Evolutionary conservation across 73 alveolate genomes (phyloP).

Genomic region (Tetrahymena borealis): DNA sequence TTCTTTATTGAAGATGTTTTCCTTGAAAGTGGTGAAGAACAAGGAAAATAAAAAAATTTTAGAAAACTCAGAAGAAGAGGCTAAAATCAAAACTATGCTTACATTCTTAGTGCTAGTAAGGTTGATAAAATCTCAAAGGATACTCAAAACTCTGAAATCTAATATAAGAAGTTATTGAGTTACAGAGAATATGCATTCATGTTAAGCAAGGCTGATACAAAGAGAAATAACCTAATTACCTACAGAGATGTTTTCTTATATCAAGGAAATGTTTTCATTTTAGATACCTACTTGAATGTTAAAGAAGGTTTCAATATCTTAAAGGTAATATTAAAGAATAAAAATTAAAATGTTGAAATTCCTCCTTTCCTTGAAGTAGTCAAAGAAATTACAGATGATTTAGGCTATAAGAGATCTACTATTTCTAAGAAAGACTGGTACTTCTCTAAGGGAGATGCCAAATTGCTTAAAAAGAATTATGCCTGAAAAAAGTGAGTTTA

Average conservation of each 20-base stretch:
- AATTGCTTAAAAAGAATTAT: not conserved
- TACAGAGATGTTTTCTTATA: conserved; percentile 56
- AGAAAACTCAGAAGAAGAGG: conserved; percentile 59
- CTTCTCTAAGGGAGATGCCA: not conserved
- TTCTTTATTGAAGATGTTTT: conserved; percentile 69
- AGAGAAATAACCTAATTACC: conserved; percentile 44
- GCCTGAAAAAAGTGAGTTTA: not conserved
- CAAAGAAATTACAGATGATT: conserved; percentile 57
- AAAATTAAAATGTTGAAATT: conserved; percentile 37
- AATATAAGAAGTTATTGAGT: not conserved
- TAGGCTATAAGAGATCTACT: conserved; percentile 39
- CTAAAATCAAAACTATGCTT: conserved; percentile 52
- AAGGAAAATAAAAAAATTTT: conserved; percentile 24
- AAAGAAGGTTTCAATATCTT: conserved; percentile 42
- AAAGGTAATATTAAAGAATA: conserved; percentile 51
- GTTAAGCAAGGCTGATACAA: conserved; percentile 48
- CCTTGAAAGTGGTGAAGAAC: conserved; percentile 29
- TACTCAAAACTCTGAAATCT: conserved; percentile 46
- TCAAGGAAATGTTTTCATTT: conserved; percentile 49
- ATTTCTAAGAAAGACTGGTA: conserved; percentile 52
- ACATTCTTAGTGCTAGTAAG: conserved; percentile 44
- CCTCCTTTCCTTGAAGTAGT: conserved; percentile 61
- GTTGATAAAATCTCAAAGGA: conserved; percentile 50
- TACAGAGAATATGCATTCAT: conserved; percentile 57
- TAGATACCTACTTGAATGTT: conserved; percentile 52